Evolutionary conservation across 805 yeast genomes (phyloP).

Genomic region (Wickerhamomyces strasburgensis): DNA sequence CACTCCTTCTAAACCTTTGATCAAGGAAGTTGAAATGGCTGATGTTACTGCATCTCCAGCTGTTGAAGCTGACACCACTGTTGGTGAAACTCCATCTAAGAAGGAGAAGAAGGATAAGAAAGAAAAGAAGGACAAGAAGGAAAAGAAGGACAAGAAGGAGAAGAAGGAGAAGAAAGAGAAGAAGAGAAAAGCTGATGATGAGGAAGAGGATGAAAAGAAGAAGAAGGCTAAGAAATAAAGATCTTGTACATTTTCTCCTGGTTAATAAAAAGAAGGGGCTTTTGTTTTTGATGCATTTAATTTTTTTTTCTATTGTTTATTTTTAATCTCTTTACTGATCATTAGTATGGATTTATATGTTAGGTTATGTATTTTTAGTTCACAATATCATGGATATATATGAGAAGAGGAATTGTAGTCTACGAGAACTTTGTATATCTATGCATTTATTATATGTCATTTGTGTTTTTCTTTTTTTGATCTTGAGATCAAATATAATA

Average conservation of each 20-base stretch:
- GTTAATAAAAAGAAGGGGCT: neutral
- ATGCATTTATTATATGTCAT: slow-evolving; percentile 2
- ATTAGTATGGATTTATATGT: neutral
- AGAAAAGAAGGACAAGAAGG: slow-evolving; percentile 51
- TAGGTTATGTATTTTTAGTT: neutral
- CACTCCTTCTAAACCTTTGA: slow-evolving; percentile 41
- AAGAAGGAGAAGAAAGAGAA: slow-evolving; percentile 47
- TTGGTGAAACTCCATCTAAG: slow-evolving; percentile 32
- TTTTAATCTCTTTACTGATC: neutral
- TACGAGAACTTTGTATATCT: neutral
- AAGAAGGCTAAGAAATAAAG: slow-evolving; percentile 42
- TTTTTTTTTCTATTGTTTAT: slow-evolving; percentile 7
- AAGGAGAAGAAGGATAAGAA: slow-evolving; percentile 59
- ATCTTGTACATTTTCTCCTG: too few species aligned
- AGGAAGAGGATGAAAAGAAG: slow-evolving; percentile 47
- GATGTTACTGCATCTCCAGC: slow-evolving; percentile 19
- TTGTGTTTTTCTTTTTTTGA: slow-evolving; percentile 4
- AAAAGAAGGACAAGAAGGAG: slow-evolving; percentile 44
- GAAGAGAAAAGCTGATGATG: slow-evolving; percentile 52
- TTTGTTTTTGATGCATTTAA: slow-evolving; percentile 4
- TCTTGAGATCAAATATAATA: slow-evolving; percentile 2
- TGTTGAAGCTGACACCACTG: slow-evolving; percentile 26
- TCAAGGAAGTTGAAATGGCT: slow-evolving; percentile 35
- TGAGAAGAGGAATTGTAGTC: neutral
- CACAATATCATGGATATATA: neutral